Percentiles rank a stretch among this genome's conserved stretches.
phyloP scores from a whole-genome alignment of 495 filamentous ascomycete species.

The Penicillium alfredii region DNA sequence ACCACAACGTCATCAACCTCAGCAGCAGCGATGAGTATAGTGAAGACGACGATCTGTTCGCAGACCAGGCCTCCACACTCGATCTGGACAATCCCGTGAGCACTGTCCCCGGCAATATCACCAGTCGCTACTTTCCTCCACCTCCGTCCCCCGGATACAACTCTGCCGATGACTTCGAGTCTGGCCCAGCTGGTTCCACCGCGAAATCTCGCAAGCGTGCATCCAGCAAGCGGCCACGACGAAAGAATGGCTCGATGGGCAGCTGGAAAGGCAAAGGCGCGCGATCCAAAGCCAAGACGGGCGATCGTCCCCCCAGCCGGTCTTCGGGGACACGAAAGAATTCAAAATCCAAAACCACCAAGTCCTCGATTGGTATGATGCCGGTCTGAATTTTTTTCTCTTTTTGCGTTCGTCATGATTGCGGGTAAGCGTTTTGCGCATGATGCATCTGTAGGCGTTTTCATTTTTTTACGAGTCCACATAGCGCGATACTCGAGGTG shows the following conservation, averaged over 20 bases:
- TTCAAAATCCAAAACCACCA: conserved; percentile 26
- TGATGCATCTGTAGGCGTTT: conserved; percentile 23
- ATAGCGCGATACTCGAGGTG: conserved; percentile 1
- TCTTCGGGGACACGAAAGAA: conserved; percentile 24
- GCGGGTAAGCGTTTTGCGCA: conserved; percentile 15
- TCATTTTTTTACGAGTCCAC: conserved; percentile 2
- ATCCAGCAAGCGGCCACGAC: conserved; percentile 25
- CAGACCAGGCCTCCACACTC: conserved; percentile 33
- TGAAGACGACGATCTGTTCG: conserved; percentile 40
- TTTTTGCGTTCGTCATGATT: conserved; percentile 15
- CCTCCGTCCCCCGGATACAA: conserved; percentile 20
- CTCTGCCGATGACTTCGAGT: conserved; percentile 20
- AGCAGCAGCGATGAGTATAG: conserved; percentile 58
- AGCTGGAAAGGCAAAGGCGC: conserved; percentile 23
- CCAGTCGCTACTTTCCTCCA: conserved; percentile 45
- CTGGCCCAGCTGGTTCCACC: conserved; percentile 14
- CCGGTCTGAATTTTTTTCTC: conserved; percentile 28
- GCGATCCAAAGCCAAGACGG: conserved; percentile 21
- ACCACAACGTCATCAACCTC: conserved; percentile 61
- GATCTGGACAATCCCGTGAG: conserved; percentile 27
- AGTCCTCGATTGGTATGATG: conserved; percentile 43
- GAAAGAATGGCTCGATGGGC: conserved; percentile 21
- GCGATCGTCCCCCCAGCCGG: conserved; percentile 21
- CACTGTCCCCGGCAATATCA: conserved; percentile 12
- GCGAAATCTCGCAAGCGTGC: conserved; percentile 27